Conservation (phyloP, 2,329 filamentous ascomycete genomes). For the Blumeria hordei region DNA sequence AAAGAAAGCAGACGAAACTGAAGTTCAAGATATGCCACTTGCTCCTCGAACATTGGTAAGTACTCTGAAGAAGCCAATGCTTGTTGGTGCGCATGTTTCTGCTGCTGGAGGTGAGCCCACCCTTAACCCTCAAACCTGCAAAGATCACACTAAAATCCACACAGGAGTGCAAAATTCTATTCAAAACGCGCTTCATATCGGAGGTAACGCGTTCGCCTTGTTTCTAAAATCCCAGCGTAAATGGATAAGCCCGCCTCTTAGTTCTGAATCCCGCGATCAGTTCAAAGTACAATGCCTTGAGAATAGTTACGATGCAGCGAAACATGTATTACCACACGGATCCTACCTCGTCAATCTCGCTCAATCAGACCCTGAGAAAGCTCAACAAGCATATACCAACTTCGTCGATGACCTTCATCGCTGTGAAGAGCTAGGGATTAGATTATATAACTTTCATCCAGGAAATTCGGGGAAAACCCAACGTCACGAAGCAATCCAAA, state of each 20-base stretch:
- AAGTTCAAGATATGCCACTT: conserved; percentile 34
- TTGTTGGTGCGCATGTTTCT: conserved; percentile 81
- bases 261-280: conserved; percentile 36
- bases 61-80: conserved; percentile 45
- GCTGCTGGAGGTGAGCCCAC: conserved; percentile 47
- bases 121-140: not conserved
- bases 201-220: conserved; percentile 78
- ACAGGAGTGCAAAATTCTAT: conserved; percentile 74
- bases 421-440: conserved; percentile 68
- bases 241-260: conserved; percentile 65
- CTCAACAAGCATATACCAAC: conserved; percentile 58
- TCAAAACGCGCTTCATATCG: conserved; percentile 52
- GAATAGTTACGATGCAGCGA: conserved; percentile 44
- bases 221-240: conserved; percentile 95
- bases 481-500: conserved; percentile 43
- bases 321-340: conserved; percentile 70
- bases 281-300: conserved; percentile 47
- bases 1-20: conserved; percentile 31
- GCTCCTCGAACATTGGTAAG: conserved; percentile 38
- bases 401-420: conserved; percentile 76
- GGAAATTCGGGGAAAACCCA: conserved; percentile 51
- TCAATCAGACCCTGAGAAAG: conserved; percentile 55
- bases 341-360: conserved; percentile 94
- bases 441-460: conserved; percentile 94
- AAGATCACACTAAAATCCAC: conserved; percentile 4